phyloP scores from a whole-genome alignment of 1,284 basidiomycete species.

The Meira nashicola region DNA sequence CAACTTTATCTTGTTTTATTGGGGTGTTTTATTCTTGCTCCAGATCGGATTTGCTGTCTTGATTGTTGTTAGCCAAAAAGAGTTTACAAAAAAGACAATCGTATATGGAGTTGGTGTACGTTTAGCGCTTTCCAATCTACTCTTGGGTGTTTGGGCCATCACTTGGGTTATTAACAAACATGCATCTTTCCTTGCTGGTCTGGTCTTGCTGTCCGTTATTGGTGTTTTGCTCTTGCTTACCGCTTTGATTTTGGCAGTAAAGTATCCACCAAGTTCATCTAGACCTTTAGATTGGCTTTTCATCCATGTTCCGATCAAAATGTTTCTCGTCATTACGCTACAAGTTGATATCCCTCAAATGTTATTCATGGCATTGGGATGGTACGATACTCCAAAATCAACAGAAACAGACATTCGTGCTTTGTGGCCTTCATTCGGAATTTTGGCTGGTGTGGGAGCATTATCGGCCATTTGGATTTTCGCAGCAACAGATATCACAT shows the following conservation, averaged over 20 bases:
- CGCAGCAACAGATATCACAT: slow-evolving; percentile 36
- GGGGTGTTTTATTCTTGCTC: slow-evolving; percentile 56
- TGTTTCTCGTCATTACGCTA: slow-evolving; percentile 57
- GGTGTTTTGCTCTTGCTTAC: slow-evolving; percentile 37
- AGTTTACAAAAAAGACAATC: slow-evolving; percentile 65
- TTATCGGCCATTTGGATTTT: slow-evolving; percentile 44
- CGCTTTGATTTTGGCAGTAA: slow-evolving; percentile 29
- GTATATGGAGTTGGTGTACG: slow-evolving; percentile 67
- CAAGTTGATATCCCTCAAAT: slow-evolving; percentile 57
- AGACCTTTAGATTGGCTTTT: slow-evolving; percentile 57
- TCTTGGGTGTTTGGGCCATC: slow-evolving; percentile 77
- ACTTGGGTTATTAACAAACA: slow-evolving; percentile 62
- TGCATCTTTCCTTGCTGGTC: slow-evolving; percentile 31
- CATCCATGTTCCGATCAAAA: slow-evolving; percentile 57
- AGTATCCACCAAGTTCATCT: slow-evolving; percentile 48
- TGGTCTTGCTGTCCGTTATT: slow-evolving; percentile 27
- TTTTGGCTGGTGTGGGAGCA: slow-evolving; percentile 28
- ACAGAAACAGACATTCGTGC: slow-evolving; percentile 18
- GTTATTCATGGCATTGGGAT: slow-evolving; percentile 57
- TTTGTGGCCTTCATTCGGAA: slow-evolving; percentile 39
- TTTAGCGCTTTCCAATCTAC: slow-evolving; percentile 73
- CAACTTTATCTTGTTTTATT: slow-evolving; percentile 65
- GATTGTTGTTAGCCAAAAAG: slow-evolving; percentile 66
- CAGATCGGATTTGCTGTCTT: slow-evolving; percentile 76
- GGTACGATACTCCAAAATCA: slow-evolving; percentile 38